Evolutionary conservation across 2,329 filamentous ascomycete species (phyloP), one percentile per base, ranked within the genome.

Genomic region (Tolypocladium sp.): DNA sequence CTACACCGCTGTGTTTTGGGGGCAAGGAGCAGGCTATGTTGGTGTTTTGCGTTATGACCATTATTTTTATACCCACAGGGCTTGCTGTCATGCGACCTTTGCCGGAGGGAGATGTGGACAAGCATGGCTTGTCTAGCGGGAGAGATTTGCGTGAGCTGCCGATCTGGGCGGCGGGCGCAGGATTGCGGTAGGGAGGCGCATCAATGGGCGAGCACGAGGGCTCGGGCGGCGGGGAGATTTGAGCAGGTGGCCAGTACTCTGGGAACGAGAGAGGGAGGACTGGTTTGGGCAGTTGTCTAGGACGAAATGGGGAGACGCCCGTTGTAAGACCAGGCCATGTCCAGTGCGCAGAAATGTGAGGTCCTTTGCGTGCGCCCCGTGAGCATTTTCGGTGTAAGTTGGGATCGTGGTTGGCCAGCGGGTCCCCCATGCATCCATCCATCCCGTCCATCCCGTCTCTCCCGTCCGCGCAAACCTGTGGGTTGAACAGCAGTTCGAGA

Each of bases 361-460:
- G 49, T 35, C 20, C 22, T 51, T 35, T 52, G 49, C 22, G 17
- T 8, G 49, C 49, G 49, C 17, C 49, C 30, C 49, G 49, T 52
- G 49, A 52, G 49, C 49, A 52, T 52, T 61, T 61, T 61, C 63
- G 63, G 63, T 64, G 61, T 57, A 58, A 53, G 58, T 60, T 37
- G 57, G 63, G 56, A 20, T 60, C 20, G 57, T 62, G 61, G 60
- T 63, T 64, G 63, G 63, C 35, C 25, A 15, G 30, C 27, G 30
- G 40, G 22, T 5, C 38, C 13, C 15, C 20, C 51, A 33, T 17
- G 44, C 27, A 51, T 57, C 22, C 56, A 57, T 27, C 56, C 53
- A n/a, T 57, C 20, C n/a, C 40, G 3, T 22, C 33, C 33, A 55
- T 25, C 42, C n/a, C 30, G 15, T 27, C 27, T 20, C 49, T 17